These are phyloP conservation scores for Zygoascus sp. DNA, from an alignment of 1,139 yeast species.

Conservation along the genomic window DNA sequence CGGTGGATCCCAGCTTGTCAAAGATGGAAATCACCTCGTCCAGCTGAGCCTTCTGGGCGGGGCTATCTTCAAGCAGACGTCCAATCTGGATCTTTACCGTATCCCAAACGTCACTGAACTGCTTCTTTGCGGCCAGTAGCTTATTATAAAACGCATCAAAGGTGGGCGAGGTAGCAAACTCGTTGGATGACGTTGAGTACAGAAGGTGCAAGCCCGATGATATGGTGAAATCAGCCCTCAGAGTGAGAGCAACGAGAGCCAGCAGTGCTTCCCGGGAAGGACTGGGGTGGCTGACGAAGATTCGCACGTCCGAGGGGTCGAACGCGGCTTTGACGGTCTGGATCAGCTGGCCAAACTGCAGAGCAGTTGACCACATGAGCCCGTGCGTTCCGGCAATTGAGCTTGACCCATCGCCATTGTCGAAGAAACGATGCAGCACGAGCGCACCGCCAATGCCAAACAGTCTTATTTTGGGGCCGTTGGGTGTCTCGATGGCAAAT, in stretches of 20 bases:
- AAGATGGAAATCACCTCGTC: conserved; percentile 57
- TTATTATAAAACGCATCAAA: conserved; percentile 55
- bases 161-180: conserved; percentile 57
- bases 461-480: conserved; percentile 47
- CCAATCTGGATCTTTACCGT: conserved; percentile 52
- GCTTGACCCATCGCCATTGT: conserved; percentile 50
- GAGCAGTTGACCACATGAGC: conserved; percentile 67
- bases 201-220: conserved; percentile 70
- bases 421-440: conserved; percentile 63
- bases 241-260: conserved; percentile 61
- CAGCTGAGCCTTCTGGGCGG: conserved; percentile 37
- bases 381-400: conserved; percentile 65
- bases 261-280: conserved; percentile 62
- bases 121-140: conserved; percentile 52
- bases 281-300: conserved; percentile 66
- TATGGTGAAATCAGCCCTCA: conserved; percentile 68
- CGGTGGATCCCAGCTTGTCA: conserved; percentile 60
- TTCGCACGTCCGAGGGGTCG: conserved; percentile 47
- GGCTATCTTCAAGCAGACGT: conserved; percentile 35
- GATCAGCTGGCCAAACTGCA: conserved; percentile 64
- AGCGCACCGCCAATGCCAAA: conserved; percentile 72
- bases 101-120: conserved; percentile 62
- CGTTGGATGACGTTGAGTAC: conserved; percentile 69
- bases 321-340: conserved; percentile 43
- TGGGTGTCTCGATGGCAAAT: conserved; percentile 36